A percentile compares a stretch with the other conserved stretches of the same genome.
Conservation (phyloP, 371 early-diverging fungal genomes). For the Mucor lusitanicus region DNA sequence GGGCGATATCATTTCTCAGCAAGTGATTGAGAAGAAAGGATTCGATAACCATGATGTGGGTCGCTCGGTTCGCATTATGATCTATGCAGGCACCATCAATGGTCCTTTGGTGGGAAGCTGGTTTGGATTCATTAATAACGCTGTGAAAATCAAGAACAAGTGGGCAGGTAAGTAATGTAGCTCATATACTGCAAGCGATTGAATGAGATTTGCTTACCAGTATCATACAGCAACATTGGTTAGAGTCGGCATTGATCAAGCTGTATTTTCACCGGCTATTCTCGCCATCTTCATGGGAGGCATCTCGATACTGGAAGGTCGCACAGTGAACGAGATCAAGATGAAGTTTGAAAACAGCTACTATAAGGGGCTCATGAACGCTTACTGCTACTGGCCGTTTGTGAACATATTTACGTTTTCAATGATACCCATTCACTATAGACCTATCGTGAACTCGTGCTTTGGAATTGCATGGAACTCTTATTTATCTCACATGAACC, state of each 20-base stretch:
- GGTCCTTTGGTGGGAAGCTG: conserved; percentile 36
- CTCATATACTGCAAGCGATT: not conserved
- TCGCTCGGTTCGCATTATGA: conserved; percentile 25
- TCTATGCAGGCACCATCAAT: conserved; percentile 27
- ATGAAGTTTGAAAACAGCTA: conserved; percentile 51
- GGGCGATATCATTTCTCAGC: conserved; percentile 34
- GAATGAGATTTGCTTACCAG: not conserved
- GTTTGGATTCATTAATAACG: conserved; percentile 27
- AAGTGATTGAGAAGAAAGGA: conserved; percentile 29
- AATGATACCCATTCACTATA: conserved; percentile 63
- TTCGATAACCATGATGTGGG: conserved; percentile 24
- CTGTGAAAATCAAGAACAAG: conserved; percentile 22
- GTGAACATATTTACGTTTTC: conserved; percentile 76
- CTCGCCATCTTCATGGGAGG: conserved; percentile 60
- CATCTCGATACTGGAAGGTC: conserved; percentile 66
- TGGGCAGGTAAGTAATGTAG: conserved; percentile 16
- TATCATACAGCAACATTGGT: conserved; percentile 17
- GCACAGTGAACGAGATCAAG: conserved; percentile 48
- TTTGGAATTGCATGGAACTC: conserved; percentile 75
- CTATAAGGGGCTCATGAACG: conserved; percentile 54
- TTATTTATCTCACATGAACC: conserved; percentile 67
- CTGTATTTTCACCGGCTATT: conserved; percentile 69
- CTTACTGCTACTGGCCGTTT: conserved; percentile 77
- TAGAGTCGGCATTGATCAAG: conserved; percentile 66
- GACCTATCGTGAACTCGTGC: conserved; percentile 70